A percentile compares a stretch with the other conserved stretches of the same genome.
Conservation (phyloP, 1,284 basidiomycete genomes). For the Rhodotorula sp. region DNA sequence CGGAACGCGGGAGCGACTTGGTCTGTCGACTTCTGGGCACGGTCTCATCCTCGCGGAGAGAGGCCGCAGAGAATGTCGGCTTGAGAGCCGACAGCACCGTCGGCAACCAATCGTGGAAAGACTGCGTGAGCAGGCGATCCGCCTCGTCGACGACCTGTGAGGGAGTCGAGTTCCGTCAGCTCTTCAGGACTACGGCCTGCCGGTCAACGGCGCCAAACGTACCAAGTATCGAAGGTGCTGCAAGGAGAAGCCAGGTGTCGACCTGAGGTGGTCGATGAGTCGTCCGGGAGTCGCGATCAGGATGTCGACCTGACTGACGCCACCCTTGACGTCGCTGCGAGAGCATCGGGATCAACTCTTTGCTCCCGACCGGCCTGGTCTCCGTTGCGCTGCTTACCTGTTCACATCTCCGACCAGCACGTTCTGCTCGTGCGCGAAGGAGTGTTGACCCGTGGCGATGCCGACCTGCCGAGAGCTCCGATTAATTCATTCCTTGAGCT, state of each 20-base stretch:
- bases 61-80: conserved; percentile 45
- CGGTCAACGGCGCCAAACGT: conserved; percentile 23
- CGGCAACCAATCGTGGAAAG: conserved; percentile 91
- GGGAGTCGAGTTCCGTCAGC: conserved; percentile 1
- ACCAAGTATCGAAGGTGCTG: conserved; percentile 92
- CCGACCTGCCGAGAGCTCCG: conserved; percentile 58
- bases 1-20: too few relatives aligned
- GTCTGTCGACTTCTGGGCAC: too few relatives aligned
- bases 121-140: conserved; percentile 87
- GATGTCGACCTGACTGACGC: conserved; percentile 86
- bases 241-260: conserved; percentile 83
- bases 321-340: conserved; percentile 49
- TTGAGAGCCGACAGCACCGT: conserved; percentile 72
- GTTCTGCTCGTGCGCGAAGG: conserved; percentile 75
- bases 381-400: conserved; percentile 50
- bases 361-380: conserved; percentile 26
- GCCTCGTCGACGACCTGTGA: conserved; percentile 92
- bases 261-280: conserved; percentile 86
- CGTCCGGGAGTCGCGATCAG: conserved; percentile 94
- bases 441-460: conserved; percentile 76
- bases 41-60: background rate
- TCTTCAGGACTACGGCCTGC: background rate
- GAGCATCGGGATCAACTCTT: conserved; percentile 53
- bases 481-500: background rate
- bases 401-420: conserved; percentile 61